A percentile compares a stretch with the other conserved stretches of the same genome.
These are phyloP conservation scores for Heracleum sosnowskyi DNA, from an alignment of 129 eudicot species.

Conservation along the genomic window DNA sequence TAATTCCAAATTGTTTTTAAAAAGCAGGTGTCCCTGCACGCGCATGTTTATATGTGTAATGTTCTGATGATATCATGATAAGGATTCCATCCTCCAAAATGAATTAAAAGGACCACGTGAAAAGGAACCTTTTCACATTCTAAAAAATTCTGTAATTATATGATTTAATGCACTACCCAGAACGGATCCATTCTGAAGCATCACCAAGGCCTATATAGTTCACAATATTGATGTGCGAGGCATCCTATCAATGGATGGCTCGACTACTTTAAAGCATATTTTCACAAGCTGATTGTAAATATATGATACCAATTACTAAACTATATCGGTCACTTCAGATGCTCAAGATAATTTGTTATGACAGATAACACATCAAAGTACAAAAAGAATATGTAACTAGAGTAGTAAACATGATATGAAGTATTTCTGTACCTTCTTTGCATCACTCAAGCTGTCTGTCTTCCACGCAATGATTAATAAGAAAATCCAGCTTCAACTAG, in stretches of 20 bases:
- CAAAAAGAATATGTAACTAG: background rate
- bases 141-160: background rate
- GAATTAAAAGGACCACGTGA: constrained; percentile 13
- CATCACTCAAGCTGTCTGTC: background rate
- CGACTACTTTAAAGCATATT: background rate
- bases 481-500: constrained; percentile 23
- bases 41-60: background rate
- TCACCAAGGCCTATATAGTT: background rate
- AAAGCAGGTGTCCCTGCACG: background rate
- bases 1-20: too few relatives aligned
- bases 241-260: background rate
- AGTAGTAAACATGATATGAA: background rate
- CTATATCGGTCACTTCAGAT: background rate
- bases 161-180: background rate
- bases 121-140: background rate
- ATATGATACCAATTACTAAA: background rate
- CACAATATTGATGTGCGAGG: background rate
- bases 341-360: background rate
- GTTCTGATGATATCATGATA: constrained; percentile 17
- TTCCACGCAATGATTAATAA: constrained; percentile 10
- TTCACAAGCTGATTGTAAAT: background rate
- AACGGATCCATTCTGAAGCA: background rate
- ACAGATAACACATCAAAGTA: background rate
- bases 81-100: constrained; percentile 35
- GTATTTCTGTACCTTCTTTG: background rate